Conservation (phyloP, 2,329 filamentous ascomycete genomes). For the Fusarium sublunatum region DNA sequence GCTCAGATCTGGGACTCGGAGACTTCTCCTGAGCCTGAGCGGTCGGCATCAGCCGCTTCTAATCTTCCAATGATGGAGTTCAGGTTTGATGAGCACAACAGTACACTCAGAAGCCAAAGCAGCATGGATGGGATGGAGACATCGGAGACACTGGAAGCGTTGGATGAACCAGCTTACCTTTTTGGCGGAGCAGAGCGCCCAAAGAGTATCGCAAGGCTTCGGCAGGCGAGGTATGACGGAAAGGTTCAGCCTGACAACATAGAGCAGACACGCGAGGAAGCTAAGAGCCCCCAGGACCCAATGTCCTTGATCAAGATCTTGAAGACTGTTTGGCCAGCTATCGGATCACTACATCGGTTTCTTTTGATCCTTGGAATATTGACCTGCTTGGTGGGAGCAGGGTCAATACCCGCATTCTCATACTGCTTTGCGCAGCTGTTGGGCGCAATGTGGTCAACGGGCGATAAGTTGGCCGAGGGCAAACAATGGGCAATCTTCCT, state of each 20-base stretch:
- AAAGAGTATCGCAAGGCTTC: constrained; percentile 47
- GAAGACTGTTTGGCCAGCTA: constrained; percentile 74
- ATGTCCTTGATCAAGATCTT: constrained; percentile 45
- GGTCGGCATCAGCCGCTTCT: constrained; percentile 1
- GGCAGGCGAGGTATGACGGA: constrained; percentile 4
- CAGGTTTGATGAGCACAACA: constrained; percentile 30
- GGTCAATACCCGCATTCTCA: constrained; percentile 78
- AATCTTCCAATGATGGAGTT: constrained; percentile 5
- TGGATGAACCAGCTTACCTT: constrained; percentile 30
- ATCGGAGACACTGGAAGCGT: neutral
- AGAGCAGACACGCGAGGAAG: neutral
- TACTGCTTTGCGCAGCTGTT: constrained; percentile 80
- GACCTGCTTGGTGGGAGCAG: constrained; percentile 72
- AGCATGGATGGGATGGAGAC: constrained; percentile 17
- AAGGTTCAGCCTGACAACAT: neutral
- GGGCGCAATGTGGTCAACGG: constrained; percentile 71
- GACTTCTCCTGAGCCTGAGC: constrained; percentile 3
- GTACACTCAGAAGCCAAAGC: constrained; percentile 16
- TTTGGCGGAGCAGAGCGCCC: constrained; percentile 43
- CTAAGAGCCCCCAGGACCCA: constrained; percentile 9
- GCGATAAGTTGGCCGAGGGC: constrained; percentile 61
- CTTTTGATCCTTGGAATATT: constrained; percentile 70
- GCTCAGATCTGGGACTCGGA: constrained; percentile 41
- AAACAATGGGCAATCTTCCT: constrained; percentile 77
- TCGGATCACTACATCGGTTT: constrained; percentile 63